These are phyloP conservation scores for Nakaseomyces kungkrabaensis DNA, from an alignment of 1,139 yeast genomes.

Conservation along the genomic window DNA sequence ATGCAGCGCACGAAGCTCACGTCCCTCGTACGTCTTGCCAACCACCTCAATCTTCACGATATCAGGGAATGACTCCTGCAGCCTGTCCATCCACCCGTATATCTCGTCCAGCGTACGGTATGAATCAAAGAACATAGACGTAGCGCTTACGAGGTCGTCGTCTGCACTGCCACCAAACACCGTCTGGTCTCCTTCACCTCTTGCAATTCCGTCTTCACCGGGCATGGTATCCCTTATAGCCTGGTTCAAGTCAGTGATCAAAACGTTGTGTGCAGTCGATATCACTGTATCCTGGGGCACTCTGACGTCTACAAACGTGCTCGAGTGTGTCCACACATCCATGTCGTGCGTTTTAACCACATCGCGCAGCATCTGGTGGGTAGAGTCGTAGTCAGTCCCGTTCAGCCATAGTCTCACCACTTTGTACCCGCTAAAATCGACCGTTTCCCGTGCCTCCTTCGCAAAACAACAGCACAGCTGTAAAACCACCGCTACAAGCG, in stretches of 20 bases:
- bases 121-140: slow-evolving; percentile 49
- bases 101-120: slow-evolving; percentile 63
- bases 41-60: slow-evolving; percentile 50
- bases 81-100: slow-evolving; percentile 57
- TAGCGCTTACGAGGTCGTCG: slow-evolving; percentile 3
- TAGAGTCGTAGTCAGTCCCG: not conserved
- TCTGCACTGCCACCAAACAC: slow-evolving; percentile 30
- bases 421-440: not conserved
- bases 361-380: not conserved
- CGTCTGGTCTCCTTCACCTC: no score
- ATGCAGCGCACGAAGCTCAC: slow-evolving; percentile 59
- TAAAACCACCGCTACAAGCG: not conserved
- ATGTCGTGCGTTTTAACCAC: slow-evolving; percentile 7
- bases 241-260: slow-evolving; percentile 52
- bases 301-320: slow-evolving; percentile 34
- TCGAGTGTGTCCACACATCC: slow-evolving; percentile 30
- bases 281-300: slow-evolving; percentile 24
- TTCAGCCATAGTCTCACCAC: not conserved
- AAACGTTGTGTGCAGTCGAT: slow-evolving; percentile 20
- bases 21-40: slow-evolving; percentile 67
- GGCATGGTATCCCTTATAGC: slow-evolving; percentile 39
- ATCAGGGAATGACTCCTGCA: slow-evolving; percentile 50
- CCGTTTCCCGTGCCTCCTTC: not conserved
- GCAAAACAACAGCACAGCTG: not conserved
- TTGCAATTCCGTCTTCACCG: not conserved